These are phyloP conservation scores for Colletotrichum siamense DNA, from an alignment of 2,329 filamentous ascomycete species.

Conservation along the genomic window DNA sequence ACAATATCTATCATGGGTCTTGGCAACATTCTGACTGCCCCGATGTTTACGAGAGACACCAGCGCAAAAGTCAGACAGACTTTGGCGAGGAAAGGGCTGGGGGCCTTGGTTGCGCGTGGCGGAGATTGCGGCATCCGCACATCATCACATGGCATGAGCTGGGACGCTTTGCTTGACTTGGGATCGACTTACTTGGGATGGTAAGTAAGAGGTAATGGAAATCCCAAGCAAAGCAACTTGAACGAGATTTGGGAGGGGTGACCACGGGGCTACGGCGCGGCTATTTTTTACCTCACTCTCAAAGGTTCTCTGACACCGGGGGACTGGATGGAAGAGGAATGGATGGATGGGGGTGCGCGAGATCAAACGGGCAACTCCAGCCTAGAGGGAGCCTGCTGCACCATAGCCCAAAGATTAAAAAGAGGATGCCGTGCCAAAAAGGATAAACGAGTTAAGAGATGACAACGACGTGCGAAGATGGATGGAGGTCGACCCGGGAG, in stretches of 20 bases:
- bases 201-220: not conserved
- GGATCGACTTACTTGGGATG: not conserved
- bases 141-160: conserved; percentile 17
- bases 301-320: not conserved
- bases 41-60: not conserved
- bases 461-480: conserved; percentile 21
- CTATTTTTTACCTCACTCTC: not conserved
- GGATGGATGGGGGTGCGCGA: not conserved
- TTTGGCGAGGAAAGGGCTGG: not conserved
- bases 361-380: not conserved
- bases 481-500: not conserved
- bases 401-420: not conserved
- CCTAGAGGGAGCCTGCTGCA: not conserved
- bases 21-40: not conserved
- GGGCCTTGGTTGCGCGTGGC: not conserved
- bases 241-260: not conserved
- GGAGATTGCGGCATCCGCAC: conserved; percentile 18
- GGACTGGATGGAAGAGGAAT: not conserved
- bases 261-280: not conserved
- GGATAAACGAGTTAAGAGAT: not conserved
- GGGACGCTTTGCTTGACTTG: conserved; percentile 13
- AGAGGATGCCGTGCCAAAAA: not conserved
- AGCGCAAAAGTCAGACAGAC: not conserved
- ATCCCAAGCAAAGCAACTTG: not conserved
- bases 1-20: conserved; percentile 4